Evolutionary conservation across 78 protist species (phyloP).

Genomic region (Isochrysis galbana): DNA sequence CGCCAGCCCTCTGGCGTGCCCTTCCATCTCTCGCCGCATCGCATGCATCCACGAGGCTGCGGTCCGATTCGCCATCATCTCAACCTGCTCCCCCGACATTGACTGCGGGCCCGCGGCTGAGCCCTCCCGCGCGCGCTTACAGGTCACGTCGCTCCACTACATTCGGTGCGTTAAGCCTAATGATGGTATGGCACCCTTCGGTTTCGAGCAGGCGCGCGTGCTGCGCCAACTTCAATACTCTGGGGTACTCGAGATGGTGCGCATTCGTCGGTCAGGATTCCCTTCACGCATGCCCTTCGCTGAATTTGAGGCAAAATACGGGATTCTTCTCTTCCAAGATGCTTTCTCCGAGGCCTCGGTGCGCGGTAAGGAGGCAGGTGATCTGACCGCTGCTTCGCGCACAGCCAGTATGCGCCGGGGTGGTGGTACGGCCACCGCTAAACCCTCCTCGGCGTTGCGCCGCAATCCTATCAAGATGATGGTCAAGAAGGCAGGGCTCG

Average conservation of each 20-base stretch:
- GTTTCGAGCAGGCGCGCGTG: conserved; percentile 18
- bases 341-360: too few species aligned
- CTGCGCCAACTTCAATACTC: conserved; percentile 83
- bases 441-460: too few species aligned
- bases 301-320: conserved; percentile 55
- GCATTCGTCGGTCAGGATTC: conserved; percentile 82
- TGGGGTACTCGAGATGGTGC: conserved; percentile 92
- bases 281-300: conserved; percentile 72
- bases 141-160: conserved; percentile 33
- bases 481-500: too few species aligned
- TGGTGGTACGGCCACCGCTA: too few species aligned
- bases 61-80: conserved; percentile 11
- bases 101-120: too few species aligned
- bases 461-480: too few species aligned
- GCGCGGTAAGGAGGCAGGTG: too few species aligned
- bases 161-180: conserved; percentile 55
- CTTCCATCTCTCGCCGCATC: not conserved
- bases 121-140: too few species aligned
- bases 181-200: conserved; percentile 18
- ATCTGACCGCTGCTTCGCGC: too few species aligned
- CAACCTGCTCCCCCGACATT: not conserved
- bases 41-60: too few species aligned
- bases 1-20: not conserved
- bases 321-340: not conserved
- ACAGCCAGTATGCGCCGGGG: too few species aligned